Percentiles rank a stretch among this genome's conserved stretches.
These are phyloP conservation scores for Hirschfeldia incana DNA, from an alignment of 345 rosid genomes.

Conservation along the genomic window DNA sequence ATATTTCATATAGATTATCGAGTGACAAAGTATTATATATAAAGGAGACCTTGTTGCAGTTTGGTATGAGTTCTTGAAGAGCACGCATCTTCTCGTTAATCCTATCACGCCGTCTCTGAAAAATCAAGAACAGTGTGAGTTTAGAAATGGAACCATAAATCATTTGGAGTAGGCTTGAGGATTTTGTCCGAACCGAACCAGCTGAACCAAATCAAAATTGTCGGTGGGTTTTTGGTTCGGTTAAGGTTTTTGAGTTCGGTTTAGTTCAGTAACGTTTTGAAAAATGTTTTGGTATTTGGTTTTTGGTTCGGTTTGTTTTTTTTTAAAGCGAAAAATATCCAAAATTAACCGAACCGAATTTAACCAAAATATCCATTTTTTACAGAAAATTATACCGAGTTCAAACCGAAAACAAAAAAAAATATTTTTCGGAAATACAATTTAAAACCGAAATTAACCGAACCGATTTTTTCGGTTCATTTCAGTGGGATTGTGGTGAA, in stretches of 20 bases:
- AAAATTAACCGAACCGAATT: too few species aligned
- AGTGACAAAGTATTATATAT: neutral
- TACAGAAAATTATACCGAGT: too few species aligned
- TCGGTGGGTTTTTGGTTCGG: neutral
- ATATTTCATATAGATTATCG: neutral
- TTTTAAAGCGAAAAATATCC: neutral
- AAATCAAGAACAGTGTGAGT: conserved; percentile 1
- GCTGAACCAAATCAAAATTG: too few species aligned
- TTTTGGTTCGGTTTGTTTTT: neutral
- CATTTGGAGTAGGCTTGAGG: neutral
- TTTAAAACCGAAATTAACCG: too few species aligned
- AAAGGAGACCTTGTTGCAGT: conserved; percentile 71
- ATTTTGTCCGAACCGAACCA: neutral
- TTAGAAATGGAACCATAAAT: neutral
- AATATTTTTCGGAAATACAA: neutral
- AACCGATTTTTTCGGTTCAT: neutral
- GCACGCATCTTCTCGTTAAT: conserved; percentile 96
- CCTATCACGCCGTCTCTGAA: conserved; percentile 85
- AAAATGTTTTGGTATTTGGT: neutral
- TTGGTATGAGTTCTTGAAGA: conserved; percentile 90
- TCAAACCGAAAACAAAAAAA: neutral
- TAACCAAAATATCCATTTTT: neutral
- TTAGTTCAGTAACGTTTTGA: neutral
- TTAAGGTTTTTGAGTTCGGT: neutral
- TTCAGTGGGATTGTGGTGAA: neutral